Conservation (phyloP, 176 grass and related monocot species). For the Oryza brachyantha region DNA sequence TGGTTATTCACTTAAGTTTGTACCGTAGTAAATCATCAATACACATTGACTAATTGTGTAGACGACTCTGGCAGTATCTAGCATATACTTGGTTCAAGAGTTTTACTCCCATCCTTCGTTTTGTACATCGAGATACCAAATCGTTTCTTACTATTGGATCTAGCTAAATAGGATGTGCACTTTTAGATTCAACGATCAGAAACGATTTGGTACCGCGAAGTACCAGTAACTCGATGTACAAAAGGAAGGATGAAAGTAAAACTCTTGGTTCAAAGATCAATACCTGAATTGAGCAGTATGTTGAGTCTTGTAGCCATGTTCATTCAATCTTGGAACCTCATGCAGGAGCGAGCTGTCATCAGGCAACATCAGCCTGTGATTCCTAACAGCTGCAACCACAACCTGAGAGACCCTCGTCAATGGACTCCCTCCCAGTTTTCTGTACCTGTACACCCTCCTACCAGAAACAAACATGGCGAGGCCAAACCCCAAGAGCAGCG, state of each 20-base stretch:
- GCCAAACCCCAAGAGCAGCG: constrained; percentile 5
- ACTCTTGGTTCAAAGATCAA: neutral
- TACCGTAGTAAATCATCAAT: neutral
- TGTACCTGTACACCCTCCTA: constrained; percentile 20
- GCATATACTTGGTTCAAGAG: neutral
- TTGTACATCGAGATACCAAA: no score
- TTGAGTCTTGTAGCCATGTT: neutral
- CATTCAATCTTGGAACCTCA: neutral
- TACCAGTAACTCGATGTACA: no score
- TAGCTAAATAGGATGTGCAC: no score
- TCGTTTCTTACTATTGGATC: no score
- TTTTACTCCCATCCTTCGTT: no score
- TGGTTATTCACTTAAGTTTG: neutral
- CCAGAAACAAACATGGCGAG: constrained; percentile 24
- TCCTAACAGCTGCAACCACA: constrained; percentile 33
- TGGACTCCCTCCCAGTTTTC: constrained; percentile 30
- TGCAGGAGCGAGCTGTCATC: constrained; percentile 13
- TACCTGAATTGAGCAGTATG: neutral
- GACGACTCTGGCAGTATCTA: neutral
- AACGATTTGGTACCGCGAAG: no score
- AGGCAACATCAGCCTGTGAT: constrained; percentile 1
- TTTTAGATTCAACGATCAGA: no score
- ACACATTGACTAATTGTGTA: no score
- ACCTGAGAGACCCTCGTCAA: constrained; percentile 40
- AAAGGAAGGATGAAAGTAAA: no score